Base-by-base conservation (phyloP, 1,284 basidiomycete species). In the Ceratorhiza oryzae-sativae region DNA sequence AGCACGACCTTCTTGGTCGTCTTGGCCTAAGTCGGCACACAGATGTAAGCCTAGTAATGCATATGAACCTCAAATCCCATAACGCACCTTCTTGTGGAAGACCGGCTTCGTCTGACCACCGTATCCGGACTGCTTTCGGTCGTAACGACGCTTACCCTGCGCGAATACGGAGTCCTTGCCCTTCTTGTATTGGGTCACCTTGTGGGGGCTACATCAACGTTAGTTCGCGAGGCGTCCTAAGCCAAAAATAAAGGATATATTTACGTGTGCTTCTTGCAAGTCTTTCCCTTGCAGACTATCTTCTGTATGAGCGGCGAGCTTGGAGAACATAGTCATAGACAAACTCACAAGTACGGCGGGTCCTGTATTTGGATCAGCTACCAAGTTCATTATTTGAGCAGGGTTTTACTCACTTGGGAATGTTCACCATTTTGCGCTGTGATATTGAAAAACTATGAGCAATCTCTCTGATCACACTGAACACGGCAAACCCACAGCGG, bases 71-170 rank as follows among this genome's bases (percentile, higher is more conserved):
- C 20, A 15, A 13, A 42, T 46, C 10, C 48, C 30, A 59, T 25
- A 46, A 83, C 85, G 77, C 75, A 90, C 93, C 90, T 95, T 97
- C 87, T 96, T 98, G 93, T 98, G 97, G 92, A 98, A 98, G 83
- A 98, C 96, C 77, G 97, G 97, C 88, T 99, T 99, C 77, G 97
- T 99, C 88, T 98, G 96, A 87, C 97, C 97, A 93, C 97, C 97
- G 86, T 98, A 99, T 86, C 97, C 97, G 80, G 91, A 92, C 84
- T 97, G 95, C 88, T 97, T 98, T 79, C 93, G 90, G 87, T 98
- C 97, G 86, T 99, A 99, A 88, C 97, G 95, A 81, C 97, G 94
- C 91, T 99, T 99, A 85, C 97, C 97, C 86, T 99, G 95, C 75
- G 95, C 96, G 81, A 92, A 92, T 77, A 95, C 84, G 75, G 95